These are phyloP conservation scores for Aspergillus clavatus DNA, from an alignment of 2,329 filamentous ascomycete species.

Conservation along the genomic window DNA sequence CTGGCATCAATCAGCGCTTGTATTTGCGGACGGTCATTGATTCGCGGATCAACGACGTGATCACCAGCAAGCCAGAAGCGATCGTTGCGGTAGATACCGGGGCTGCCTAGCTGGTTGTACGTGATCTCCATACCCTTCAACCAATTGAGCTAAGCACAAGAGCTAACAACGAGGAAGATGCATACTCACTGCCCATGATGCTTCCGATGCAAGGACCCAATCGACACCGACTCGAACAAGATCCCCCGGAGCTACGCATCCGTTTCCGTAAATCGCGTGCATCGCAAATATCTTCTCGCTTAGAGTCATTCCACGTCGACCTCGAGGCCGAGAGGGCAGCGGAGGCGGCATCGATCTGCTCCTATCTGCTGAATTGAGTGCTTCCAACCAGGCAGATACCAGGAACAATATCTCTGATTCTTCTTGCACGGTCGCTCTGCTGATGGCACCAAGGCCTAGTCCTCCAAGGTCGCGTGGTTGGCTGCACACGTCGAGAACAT, in stretches of 20 bases:
- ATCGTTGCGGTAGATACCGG: conserved; percentile 48
- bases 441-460: conserved; percentile 5
- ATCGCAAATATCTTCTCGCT: conserved; percentile 27
- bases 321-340: conserved; percentile 10
- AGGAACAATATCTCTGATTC: conserved; percentile 22
- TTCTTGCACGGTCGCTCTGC: conserved; percentile 5
- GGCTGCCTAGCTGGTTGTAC: conserved; percentile 38
- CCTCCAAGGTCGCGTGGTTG: conserved; percentile 17
- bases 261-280: conserved; percentile 35
- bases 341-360: conserved; percentile 5
- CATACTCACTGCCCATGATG: conserved; percentile 34
- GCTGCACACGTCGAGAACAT: conserved; percentile 17
- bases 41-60: conserved; percentile 46
- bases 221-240: conserved; percentile 43
- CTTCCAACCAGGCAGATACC: conserved; percentile 24
- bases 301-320: conserved; percentile 35
- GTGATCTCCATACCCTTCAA: conserved; percentile 38
- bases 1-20: conserved; percentile 34
- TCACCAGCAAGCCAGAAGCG: conserved; percentile 49
- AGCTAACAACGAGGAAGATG: not conserved
- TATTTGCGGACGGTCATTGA: conserved; percentile 34
- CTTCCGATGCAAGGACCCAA: conserved; percentile 46
- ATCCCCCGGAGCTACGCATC: conserved; percentile 31
- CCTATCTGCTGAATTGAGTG: conserved; percentile 25
- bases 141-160: not conserved